Base-by-base conservation (phyloP, 2,329 filamentous ascomycete genomes). In the Escovopsis sp. region DNA sequence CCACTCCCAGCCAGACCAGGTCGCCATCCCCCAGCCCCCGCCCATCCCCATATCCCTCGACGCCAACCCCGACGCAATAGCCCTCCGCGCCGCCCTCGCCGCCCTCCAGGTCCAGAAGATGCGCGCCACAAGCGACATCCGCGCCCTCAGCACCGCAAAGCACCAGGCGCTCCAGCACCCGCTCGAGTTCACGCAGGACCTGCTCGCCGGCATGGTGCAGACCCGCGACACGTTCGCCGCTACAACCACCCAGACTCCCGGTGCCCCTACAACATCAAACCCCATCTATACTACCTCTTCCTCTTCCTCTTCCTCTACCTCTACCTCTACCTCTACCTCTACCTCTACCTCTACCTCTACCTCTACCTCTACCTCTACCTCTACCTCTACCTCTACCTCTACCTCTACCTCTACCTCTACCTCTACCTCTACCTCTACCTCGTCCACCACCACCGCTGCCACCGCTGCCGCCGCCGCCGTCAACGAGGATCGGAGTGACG, bases 51-150 rank as follows among this genome's bases (percentile, higher is more conserved):
- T 81, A 45, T 67, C 72, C 51, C 76, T 80, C 47, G 68, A 73
- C 49, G 61, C 64, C 43, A 94, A 94, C 55, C 80, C 85, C 7
- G 89, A 96, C 66, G 86, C 82, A 23, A 81, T 95, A 46, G 89
- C 89, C 5, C 71, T 95, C 46, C 80, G 82, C 50, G 85, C 83
- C 26, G 85, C 88, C 38, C 86, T 95, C 46, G 82, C 85, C 8
- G 79, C 94, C 41, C 69, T 96, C 38, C 86, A 94, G 63, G 71
- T 94, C 49, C 89, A 96, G 65, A 80, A 80, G 49, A 77, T 80
- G 55, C 83, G 82, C 57, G 85, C 85, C 35, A 67, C 78, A 40
- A 73, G 75, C 38, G 88, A 95, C 62, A 79, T 95, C 41, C 72
- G 75, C 51, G 66, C 73, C 0, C 68, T 95, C 32, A 74, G 79